A percentile compares a stretch with the other conserved stretches of the same genome.
These are phyloP conservation scores for Achlya hypogyna DNA, from an alignment of 352 stramenopile species.

Conservation along the genomic window DNA sequence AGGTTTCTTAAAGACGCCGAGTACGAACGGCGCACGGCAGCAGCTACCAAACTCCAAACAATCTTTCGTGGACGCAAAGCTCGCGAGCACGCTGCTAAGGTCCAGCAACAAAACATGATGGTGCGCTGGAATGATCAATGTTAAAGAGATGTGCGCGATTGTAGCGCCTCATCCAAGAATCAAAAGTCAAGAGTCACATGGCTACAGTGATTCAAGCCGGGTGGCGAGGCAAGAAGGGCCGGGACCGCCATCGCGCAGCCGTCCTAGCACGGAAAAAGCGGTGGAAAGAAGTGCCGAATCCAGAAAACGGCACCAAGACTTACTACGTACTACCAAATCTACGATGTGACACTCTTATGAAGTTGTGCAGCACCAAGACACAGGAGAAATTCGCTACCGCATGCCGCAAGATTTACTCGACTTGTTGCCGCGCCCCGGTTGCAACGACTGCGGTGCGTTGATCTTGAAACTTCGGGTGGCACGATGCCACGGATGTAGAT, in stretches of 20 bases:
- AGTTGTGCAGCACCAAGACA: slow-evolving; percentile 79
- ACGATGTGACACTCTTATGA: background rate
- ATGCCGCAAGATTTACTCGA: slow-evolving; percentile 88
- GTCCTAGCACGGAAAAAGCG: slow-evolving; percentile 57
- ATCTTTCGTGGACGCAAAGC: slow-evolving; percentile 35
- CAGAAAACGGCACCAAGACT: slow-evolving; percentile 63
- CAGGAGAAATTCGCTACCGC: slow-evolving; percentile 85
- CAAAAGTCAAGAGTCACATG: slow-evolving; percentile 52
- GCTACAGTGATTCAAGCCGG: slow-evolving; percentile 67
- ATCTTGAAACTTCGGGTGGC: background rate
- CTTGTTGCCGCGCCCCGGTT: slow-evolving; percentile 76
- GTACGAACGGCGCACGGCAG: slow-evolving; percentile 5
- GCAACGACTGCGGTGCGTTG: slow-evolving; percentile 78
- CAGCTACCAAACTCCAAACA: slow-evolving; percentile 35
- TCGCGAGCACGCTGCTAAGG: slow-evolving; percentile 27
- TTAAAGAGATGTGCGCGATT: slow-evolving; percentile 8
- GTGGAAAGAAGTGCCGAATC: slow-evolving; percentile 88
- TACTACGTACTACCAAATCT: slow-evolving; percentile 70
- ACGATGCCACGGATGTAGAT: slow-evolving; percentile 15
- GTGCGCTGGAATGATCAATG: background rate
- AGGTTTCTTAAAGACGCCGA: slow-evolving; percentile 16
- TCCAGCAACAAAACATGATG: background rate
- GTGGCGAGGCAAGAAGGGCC: slow-evolving; percentile 58
- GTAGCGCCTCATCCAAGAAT: slow-evolving; percentile 34
- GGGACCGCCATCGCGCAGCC: slow-evolving; percentile 44